phyloP scores from a whole-genome alignment of 225 moss, liverwort and hornwort species.

The Takakia lepidozioides region DNA sequence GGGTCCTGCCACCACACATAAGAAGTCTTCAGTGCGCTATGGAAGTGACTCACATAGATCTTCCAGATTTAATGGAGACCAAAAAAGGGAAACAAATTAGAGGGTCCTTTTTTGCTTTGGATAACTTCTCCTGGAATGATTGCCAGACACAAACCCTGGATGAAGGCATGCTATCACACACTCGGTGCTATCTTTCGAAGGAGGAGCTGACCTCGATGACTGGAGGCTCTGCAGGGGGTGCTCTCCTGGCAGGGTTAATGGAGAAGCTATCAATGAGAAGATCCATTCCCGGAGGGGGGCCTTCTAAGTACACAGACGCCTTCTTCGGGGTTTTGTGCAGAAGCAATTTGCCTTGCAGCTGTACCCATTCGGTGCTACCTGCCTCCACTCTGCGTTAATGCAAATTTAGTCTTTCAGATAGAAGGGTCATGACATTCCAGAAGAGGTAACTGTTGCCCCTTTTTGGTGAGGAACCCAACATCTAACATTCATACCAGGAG shows the following conservation, averaged over 20 bases:
- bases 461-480: too few species aligned
- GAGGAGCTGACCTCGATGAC: constrained; percentile 33
- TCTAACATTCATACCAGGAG: too few species aligned
- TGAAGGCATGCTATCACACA: too few species aligned
- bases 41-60: background rate
- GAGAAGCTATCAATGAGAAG: constrained; percentile 67
- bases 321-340: constrained; percentile 42
- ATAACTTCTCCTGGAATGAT: background rate
- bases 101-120: background rate
- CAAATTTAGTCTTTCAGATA: too few species aligned
- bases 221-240: constrained; percentile 35
- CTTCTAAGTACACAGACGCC: constrained; percentile 69
- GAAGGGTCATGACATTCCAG: too few species aligned
- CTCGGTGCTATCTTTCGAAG: too few species aligned
- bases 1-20: constrained; percentile 20
- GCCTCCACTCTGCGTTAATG: constrained; percentile 66
- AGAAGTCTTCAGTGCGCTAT: constrained; percentile 2
- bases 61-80: background rate
- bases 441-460: too few species aligned
- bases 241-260: constrained; percentile 40
- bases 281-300: constrained; percentile 75
- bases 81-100: background rate
- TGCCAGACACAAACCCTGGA: too few species aligned
- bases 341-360: constrained; percentile 64
- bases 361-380: constrained; percentile 50